These are phyloP conservation scores for Fusarium chaquense DNA, from an alignment of 2,329 filamentous ascomycete species.

Conservation along the genomic window DNA sequence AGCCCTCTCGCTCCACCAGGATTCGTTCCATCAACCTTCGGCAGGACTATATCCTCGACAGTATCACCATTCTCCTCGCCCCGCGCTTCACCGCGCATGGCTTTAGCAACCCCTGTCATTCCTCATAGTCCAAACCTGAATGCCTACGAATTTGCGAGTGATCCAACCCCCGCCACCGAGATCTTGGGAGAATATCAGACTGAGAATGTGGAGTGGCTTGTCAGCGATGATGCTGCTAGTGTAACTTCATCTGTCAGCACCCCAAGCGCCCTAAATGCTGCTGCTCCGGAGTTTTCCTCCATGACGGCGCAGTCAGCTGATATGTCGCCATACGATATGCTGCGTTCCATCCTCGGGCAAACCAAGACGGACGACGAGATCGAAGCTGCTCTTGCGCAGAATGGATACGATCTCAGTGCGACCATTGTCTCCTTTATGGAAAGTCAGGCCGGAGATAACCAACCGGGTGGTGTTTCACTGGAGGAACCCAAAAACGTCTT, in stretches of 20 bases:
- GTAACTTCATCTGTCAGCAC: slow-evolving; percentile 79
- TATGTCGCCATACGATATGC: slow-evolving; percentile 98
- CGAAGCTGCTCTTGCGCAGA: slow-evolving; percentile 86
- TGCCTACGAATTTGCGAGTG: slow-evolving; percentile 92
- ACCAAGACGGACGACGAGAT: slow-evolving; percentile 94
- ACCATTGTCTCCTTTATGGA: slow-evolving; percentile 93
- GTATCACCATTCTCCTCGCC: slow-evolving; percentile 95
- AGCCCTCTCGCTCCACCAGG: slow-evolving; percentile 88
- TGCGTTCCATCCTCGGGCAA: slow-evolving; percentile 92
- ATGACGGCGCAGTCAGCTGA: slow-evolving; percentile 76
- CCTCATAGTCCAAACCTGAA: slow-evolving; percentile 95
- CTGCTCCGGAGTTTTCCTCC: slow-evolving; percentile 80
- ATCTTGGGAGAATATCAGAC: slow-evolving; percentile 91
- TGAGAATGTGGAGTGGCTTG: slow-evolving; percentile 97
- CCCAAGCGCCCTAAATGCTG: slow-evolving; percentile 79
- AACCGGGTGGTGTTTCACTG: slow-evolving; percentile 50
- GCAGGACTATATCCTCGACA: slow-evolving; percentile 79
- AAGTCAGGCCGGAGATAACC: slow-evolving; percentile 59
- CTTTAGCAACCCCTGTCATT: slow-evolving; percentile 88
- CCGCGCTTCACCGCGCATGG: slow-evolving; percentile 89
- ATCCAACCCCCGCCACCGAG: slow-evolving; percentile 82
- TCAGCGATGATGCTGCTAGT: slow-evolving; percentile 87
- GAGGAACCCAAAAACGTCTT: slow-evolving; percentile 76
- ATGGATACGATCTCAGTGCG: slow-evolving; percentile 93
- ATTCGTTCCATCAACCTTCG: slow-evolving; percentile 81